Evolutionary conservation across 2,329 filamentous ascomycete species (phyloP).

Genomic region (Colletotrichum ledebouriae): DNA sequence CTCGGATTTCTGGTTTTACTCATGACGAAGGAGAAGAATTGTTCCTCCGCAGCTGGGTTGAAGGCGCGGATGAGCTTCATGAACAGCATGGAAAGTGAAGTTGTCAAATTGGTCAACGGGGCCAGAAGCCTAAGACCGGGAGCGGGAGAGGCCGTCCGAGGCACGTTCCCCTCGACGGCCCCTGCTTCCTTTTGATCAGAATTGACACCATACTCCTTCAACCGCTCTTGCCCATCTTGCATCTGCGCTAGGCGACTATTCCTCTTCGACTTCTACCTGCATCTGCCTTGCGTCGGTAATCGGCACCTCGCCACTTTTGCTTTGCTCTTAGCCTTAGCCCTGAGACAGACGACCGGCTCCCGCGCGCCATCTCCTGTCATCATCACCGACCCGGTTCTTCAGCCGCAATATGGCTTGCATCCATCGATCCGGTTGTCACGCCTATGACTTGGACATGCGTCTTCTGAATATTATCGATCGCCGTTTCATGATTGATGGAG

Average conservation of each 20-base stretch:
- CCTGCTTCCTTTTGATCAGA: too few relatives aligned
- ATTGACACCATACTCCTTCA: background rate
- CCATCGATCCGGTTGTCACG: slow-evolving; percentile 3
- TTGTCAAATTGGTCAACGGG: too few relatives aligned
- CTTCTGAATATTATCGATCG: background rate
- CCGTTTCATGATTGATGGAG: slow-evolving; percentile 32
- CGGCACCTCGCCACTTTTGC: slow-evolving; percentile 28
- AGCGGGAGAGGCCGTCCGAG: too few relatives aligned
- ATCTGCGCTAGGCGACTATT: slow-evolving; percentile 28
- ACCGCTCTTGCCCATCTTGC: slow-evolving; percentile 16
- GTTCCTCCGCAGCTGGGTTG: too few relatives aligned
- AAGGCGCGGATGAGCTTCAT: too few relatives aligned
- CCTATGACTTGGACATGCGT: background rate
- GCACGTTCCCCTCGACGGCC: too few relatives aligned
- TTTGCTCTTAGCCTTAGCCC: background rate
- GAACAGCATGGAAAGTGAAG: too few relatives aligned
- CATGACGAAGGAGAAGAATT: too few relatives aligned
- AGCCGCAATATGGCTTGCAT: slow-evolving; percentile 29
- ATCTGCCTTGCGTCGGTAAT: slow-evolving; percentile 16
- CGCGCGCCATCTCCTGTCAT: slow-evolving; percentile 16
- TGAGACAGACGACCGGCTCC: background rate
- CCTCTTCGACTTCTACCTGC: slow-evolving; percentile 8
- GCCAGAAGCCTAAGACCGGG: too few relatives aligned
- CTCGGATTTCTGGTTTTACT: too few relatives aligned
- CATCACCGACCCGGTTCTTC: slow-evolving; percentile 1